A percentile compares a stretch with the other conserved stretches of the same genome.
phyloP scores from a whole-genome alignment of 2,329 filamentous ascomycete genomes.

The Malbranchea cinnamomea region DNA sequence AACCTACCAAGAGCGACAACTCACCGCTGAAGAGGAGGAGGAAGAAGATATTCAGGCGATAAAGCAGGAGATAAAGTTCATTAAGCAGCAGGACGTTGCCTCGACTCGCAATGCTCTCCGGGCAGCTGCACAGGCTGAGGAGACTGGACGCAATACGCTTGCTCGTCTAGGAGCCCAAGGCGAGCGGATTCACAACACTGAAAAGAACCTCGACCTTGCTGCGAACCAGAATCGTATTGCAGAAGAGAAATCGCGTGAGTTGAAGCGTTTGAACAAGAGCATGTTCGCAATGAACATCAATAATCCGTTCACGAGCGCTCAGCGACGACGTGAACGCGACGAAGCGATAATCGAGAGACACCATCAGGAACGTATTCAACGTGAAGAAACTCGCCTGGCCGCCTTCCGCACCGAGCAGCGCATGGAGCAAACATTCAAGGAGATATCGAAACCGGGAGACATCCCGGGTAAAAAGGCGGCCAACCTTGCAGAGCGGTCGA shows the following conservation, averaged over 20 bases:
- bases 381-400: constrained; percentile 40
- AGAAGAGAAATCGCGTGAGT: constrained; percentile 64
- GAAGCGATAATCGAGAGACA: constrained; percentile 53
- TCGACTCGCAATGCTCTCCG: constrained; percentile 55
- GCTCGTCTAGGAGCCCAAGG: constrained; percentile 62
- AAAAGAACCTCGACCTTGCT: constrained; percentile 68
- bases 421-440: constrained; percentile 49
- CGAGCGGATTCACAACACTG: constrained; percentile 67
- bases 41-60: constrained; percentile 57
- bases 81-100: constrained; percentile 65
- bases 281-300: constrained; percentile 78
- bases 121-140: constrained; percentile 52
- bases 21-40: constrained; percentile 69
- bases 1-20: constrained; percentile 52
- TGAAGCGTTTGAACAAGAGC: constrained; percentile 72
- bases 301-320: constrained; percentile 62
- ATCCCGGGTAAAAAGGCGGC: constrained; percentile 31
- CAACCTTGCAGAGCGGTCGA: constrained; percentile 47
- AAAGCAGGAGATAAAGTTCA: constrained; percentile 57
- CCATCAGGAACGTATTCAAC: constrained; percentile 38
- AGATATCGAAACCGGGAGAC: constrained; percentile 41
- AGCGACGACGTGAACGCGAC: constrained; percentile 49
- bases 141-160: constrained; percentile 56
- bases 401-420: constrained; percentile 42
- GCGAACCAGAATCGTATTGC: constrained; percentile 61